Percentiles rank a stretch among this genome's conserved stretches.
These are phyloP conservation scores for Wickerhamiella galacta DNA, from an alignment of 805 yeast genomes.

Conservation along the genomic window DNA sequence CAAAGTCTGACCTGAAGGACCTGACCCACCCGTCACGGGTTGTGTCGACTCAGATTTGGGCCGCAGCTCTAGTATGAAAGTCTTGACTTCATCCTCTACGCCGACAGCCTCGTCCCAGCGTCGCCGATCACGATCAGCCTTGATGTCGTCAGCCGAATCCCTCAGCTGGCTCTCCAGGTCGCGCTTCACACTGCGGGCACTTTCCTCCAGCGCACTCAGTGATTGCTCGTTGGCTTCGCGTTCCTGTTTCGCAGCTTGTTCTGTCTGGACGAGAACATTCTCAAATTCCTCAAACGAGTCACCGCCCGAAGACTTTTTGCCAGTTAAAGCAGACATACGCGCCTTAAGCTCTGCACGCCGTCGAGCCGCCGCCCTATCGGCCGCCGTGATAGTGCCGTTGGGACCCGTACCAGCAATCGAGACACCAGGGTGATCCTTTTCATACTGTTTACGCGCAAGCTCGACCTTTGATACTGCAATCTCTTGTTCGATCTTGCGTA, in stretches of 20 bases:
- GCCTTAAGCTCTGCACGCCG: conserved; percentile 65
- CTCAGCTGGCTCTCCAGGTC: conserved; percentile 31
- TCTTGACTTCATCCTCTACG: conserved; percentile 47
- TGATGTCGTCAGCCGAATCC: conserved; percentile 20
- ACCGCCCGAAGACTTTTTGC: conserved; percentile 37
- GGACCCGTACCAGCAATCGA: conserved; percentile 72
- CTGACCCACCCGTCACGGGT: too few species aligned
- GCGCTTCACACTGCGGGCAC: conserved; percentile 47
- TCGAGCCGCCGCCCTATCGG: conserved; percentile 64
- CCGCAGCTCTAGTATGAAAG: conserved; percentile 42
- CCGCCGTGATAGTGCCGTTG: conserved; percentile 69
- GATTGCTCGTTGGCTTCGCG: conserved; percentile 39
- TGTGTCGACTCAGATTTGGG: conserved; percentile 1
- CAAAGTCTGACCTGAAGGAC: too few species aligned
- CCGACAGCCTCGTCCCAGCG: conserved; percentile 78
- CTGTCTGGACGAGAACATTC: conserved; percentile 33
- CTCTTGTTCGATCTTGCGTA: conserved; percentile 47
- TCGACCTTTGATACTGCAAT: conserved; percentile 53
- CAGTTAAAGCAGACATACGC: conserved; percentile 87
- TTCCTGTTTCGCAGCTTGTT: conserved; percentile 35
- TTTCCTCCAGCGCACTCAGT: conserved; percentile 52
- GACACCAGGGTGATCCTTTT: conserved; percentile 49
- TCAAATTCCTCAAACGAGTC: conserved; percentile 38
- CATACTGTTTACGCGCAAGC: conserved; percentile 37
- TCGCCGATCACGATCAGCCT: conserved; percentile 32